A percentile compares a stretch with the other conserved stretches of the same genome.
Conservation (phyloP, 2,329 filamentous ascomycete species). For the Trichoderma endophyticum region DNA sequence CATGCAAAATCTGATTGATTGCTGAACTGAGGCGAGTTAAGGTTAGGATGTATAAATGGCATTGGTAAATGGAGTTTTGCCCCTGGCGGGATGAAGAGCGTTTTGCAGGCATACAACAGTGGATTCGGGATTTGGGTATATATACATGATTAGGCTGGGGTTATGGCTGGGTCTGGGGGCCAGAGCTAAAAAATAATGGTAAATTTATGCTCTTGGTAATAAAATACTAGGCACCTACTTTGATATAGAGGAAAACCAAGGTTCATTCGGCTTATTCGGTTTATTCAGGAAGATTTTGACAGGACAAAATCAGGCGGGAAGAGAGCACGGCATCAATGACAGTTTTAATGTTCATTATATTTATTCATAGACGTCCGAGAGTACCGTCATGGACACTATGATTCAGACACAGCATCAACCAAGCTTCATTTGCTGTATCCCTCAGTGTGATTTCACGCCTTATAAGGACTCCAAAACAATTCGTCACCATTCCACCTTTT, state of each 20-base stretch:
- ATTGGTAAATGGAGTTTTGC: not conserved
- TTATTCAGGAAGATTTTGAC: not conserved
- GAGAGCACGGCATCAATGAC: not conserved
- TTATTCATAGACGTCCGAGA: not conserved
- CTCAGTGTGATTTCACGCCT: not conserved
- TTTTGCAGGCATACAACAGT: not conserved
- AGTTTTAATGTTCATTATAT: not conserved
- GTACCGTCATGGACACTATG: not conserved
- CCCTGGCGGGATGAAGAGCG: not conserved
- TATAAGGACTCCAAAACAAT: conserved; percentile 30
- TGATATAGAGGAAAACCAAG: not conserved
- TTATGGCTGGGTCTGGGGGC: not conserved
- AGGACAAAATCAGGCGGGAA: not conserved
- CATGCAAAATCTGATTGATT: conserved; percentile 40
- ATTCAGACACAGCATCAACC: not conserved
- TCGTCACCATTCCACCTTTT: conserved; percentile 25
- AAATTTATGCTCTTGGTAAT: not conserved
- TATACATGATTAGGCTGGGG: not conserved
- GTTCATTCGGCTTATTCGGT: not conserved
- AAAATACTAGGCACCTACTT: not conserved
- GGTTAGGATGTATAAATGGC: conserved; percentile 5
- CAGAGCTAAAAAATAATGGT: not conserved
- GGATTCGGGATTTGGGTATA: not conserved
- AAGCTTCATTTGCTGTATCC: not conserved
- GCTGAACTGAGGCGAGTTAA: not conserved